These are phyloP conservation scores for Phaseolus coccineus DNA, from an alignment of 331 rosid genomes.

Conservation along the genomic window DNA sequence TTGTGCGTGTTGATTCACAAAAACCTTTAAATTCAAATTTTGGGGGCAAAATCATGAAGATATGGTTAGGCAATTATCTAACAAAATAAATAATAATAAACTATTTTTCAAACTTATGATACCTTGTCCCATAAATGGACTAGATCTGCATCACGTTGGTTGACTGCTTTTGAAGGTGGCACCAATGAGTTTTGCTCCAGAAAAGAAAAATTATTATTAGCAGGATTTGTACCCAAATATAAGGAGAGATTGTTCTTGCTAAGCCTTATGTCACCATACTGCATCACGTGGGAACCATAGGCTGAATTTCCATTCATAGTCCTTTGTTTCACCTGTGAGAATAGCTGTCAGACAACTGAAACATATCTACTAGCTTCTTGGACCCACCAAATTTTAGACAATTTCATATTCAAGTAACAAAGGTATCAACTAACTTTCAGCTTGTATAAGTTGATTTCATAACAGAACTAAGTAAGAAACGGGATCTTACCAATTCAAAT, in stretches of 20 bases:
- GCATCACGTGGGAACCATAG: slow-evolving; percentile 96
- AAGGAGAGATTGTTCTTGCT: slow-evolving; percentile 60
- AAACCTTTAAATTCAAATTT: background rate
- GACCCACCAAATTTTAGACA: slow-evolving; percentile 12
- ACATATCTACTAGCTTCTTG: slow-evolving; percentile 4
- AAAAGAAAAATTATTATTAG: slow-evolving; percentile 79
- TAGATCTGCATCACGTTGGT: slow-evolving; percentile 98
- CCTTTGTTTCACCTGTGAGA: slow-evolving; percentile 81
- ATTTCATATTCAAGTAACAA: background rate
- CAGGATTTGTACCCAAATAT: slow-evolving; percentile 92
- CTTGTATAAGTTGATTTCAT: slow-evolving; percentile 14
- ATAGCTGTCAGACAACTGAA: slow-evolving; percentile 29
- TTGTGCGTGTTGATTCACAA: too few relatives aligned
- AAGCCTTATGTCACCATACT: slow-evolving; percentile 78
- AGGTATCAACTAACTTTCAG: slow-evolving; percentile 11
- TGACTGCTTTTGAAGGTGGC: slow-evolving; percentile 73
- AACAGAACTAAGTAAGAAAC: slow-evolving; percentile 31
- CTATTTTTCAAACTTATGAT: slow-evolving; percentile 3
- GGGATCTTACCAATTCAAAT: slow-evolving; percentile 78
- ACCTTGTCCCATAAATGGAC: slow-evolving; percentile 99
- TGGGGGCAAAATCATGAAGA: slow-evolving; percentile 6
- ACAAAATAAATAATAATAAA: slow-evolving; percentile 11
- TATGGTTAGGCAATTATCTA: slow-evolving; percentile 28
- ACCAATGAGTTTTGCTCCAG: slow-evolving; percentile 68
- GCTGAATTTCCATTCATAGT: slow-evolving; percentile 64